Evolutionary conservation across 108 stramenopile species (phyloP).

Genomic region (Nannochloropsis salina): DNA sequence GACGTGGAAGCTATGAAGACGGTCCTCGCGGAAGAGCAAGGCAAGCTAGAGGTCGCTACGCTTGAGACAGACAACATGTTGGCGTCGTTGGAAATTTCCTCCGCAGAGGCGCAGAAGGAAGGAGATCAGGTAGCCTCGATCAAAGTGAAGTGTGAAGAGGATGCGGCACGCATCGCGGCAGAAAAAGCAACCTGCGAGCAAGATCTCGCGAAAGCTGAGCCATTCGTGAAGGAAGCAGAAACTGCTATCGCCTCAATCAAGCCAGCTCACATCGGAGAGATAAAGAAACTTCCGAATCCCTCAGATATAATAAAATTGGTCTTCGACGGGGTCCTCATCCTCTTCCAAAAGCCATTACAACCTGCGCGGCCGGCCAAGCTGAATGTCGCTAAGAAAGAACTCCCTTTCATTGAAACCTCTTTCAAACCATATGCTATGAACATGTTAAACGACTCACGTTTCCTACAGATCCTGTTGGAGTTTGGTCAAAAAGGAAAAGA

Average conservation of each 20-base stretch:
- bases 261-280: slow-evolving; percentile 73
- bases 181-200: slow-evolving; percentile 69
- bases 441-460: slow-evolving; percentile 69
- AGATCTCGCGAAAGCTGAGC: slow-evolving; percentile 79
- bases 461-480: slow-evolving; percentile 65
- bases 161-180: slow-evolving; percentile 65
- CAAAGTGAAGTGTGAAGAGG: slow-evolving; percentile 71
- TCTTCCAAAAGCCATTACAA: slow-evolving; percentile 62
- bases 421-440: slow-evolving; percentile 66
- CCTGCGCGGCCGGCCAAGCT: slow-evolving; percentile 62
- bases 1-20: slow-evolving; percentile 80
- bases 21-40: slow-evolving; percentile 71
- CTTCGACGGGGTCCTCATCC: slow-evolving; percentile 77
- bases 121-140: slow-evolving; percentile 68
- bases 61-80: slow-evolving; percentile 76
- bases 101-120: slow-evolving; percentile 72
- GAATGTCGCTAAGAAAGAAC: slow-evolving; percentile 65
- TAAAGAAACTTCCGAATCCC: slow-evolving; percentile 76
- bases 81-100: slow-evolving; percentile 65
- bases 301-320: slow-evolving; percentile 79
- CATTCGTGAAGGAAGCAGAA: slow-evolving; percentile 78
- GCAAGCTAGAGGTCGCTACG: slow-evolving; percentile 72
- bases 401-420: slow-evolving; percentile 72
- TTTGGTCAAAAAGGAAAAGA: slow-evolving; percentile 74
- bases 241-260: slow-evolving; percentile 76